Base-by-base conservation (phyloP, 1,284 basidiomycete genomes). In the Apiotrichum veenhuisii region DNA sequence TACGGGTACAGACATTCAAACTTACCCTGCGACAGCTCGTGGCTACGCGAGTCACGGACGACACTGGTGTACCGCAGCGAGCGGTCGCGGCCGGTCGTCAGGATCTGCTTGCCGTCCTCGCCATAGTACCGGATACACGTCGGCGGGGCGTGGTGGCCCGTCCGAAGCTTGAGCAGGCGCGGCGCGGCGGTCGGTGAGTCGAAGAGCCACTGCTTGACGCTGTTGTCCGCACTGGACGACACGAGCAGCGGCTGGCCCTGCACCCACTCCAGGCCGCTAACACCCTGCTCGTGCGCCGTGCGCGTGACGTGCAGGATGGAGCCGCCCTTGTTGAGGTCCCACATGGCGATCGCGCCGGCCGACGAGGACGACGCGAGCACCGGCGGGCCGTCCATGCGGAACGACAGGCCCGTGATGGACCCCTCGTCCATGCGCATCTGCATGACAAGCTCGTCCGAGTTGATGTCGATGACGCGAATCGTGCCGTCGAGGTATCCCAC, bases 171-270 rank as follows among this genome's bases (percentile, higher is more conserved):
- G 45, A 98, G 83, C 15, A 98, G 78, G 42, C 91, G 83, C 3
- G 95, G 93, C 14, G 89, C 81, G 1, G 88, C 81, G 0, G 88
- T 88, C 0, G 91, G 89, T 0, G 91, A 88, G 72, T 98, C 96
- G 66, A 97, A 96, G 46, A 96, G 78, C 95, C 96, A 98, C 90
- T 98, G 93, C 91, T 95, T 95, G 58, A 97, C 83, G 68, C 89
- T 91, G 70, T 97, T 97, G 74, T 97, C 93, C 63, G 87, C 88
- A 22, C 91, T 89, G 0, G 89, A 90, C 46, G 86, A 91, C 58
- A 96, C 82, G 50, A 97, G 78, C 20, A 97, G 78, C 8, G 92
- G 90, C 69, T 97, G 93, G 4, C 91, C 89, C 5, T 89, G 85
- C 15, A 96, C 83, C 90, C 91, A 97, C 69, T 94, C 86, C 10